phyloP scores from a whole-genome alignment of 2,329 filamentous ascomycete species.

The Epicoccum nigrum region DNA sequence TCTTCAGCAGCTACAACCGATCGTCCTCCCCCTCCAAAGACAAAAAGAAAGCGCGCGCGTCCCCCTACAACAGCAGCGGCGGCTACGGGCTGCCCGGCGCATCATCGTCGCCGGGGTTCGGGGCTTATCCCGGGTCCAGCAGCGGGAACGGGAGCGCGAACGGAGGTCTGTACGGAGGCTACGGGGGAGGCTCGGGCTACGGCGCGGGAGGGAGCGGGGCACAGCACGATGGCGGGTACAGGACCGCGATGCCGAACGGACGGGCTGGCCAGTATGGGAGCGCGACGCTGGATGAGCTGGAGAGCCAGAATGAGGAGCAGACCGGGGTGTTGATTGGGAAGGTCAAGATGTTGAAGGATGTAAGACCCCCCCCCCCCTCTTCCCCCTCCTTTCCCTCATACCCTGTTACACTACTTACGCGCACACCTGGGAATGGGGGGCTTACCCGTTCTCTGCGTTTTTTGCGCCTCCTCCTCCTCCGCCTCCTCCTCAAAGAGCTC shows the following conservation, averaged over 20 bases:
- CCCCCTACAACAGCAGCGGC: slow-evolving; percentile 23
- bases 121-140: slow-evolving; percentile 43
- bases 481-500: no score
- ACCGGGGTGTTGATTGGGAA: slow-evolving; percentile 91
- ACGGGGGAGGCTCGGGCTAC: neutral
- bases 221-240: slow-evolving; percentile 4
- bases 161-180: slow-evolving; percentile 15
- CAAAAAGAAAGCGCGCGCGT: slow-evolving; percentile 29
- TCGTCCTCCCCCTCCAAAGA: slow-evolving; percentile 46
- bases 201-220: slow-evolving; percentile 1
- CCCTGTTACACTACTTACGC: no score
- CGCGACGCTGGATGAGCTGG: slow-evolving; percentile 87
- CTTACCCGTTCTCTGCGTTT: no score
- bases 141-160: slow-evolving; percentile 11
- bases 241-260: slow-evolving; percentile 54
- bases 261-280: slow-evolving; percentile 78
- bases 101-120: slow-evolving; percentile 20
- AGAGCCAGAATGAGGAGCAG: slow-evolving; percentile 92
- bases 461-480: no score
- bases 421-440: no score
- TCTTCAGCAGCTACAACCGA: slow-evolving; percentile 50
- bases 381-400: no score
- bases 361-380: no score
- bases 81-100: slow-evolving; percentile 17
- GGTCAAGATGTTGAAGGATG: slow-evolving; percentile 86